Evolutionary conservation across 2,329 filamentous ascomycete species (phyloP), one percentile per base, ranked within the genome.

Genomic region (Davidsoniella australis): DNA sequence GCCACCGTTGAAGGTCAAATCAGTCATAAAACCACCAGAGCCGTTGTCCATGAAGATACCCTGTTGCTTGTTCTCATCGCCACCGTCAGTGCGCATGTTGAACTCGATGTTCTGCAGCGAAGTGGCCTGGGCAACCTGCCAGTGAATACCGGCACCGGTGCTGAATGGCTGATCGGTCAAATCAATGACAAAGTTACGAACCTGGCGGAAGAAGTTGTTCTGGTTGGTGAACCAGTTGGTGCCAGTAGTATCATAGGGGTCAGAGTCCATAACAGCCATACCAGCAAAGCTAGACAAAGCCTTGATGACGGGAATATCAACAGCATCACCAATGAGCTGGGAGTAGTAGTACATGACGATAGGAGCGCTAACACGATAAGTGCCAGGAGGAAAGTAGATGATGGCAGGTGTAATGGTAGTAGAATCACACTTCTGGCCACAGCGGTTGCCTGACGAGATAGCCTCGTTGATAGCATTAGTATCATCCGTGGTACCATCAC

Each of bases 321-420:
- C 60, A 45, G 81, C 78, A 67, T 96, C 87, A 51, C 89, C 89
- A 36, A 95, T 71, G 54, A 96, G 76, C 63, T 95, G 87, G 8
- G 88, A 94, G 69, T 94, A 94, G 71, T 96, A 96, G 64, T 81
- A 82, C 62, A 87, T 82, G 47, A 87, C 66, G 56, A 96, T 76
- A 18, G 89, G 85, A 58, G 70, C 73, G 61, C 78, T 85, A 57
- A 96, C 80, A 16, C 83, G 60, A 60, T 95, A 96, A 50, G 79
- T 93, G 56, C 89, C 88, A 9, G 85, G 71, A 38, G 87, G 88
- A 69, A 96, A 94, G 69, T 94, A 96, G 48, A 96, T 78, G 12
- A 96, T 68, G 23, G 85, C 89, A 0, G 89, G 89, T 1, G 78
- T 77, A n/a, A 75, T 75, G 2, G 89, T 96, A 29, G 75, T 77